Evolutionary conservation across 2,329 filamentous ascomycete genomes (phyloP).

Genomic region (Penicillium sp.): DNA sequence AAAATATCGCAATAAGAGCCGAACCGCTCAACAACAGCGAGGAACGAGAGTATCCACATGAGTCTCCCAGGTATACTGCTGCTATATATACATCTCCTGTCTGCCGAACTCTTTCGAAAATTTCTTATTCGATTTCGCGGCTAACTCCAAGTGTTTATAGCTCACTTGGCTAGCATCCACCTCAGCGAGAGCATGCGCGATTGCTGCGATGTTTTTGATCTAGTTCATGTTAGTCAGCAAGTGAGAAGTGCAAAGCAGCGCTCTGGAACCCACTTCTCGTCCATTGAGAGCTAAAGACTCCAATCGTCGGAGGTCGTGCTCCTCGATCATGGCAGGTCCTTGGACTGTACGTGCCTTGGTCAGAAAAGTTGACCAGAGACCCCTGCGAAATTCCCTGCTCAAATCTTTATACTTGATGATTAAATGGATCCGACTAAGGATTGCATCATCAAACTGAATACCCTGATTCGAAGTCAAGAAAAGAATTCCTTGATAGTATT

Average conservation of each 20-base stretch:
- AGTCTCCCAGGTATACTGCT: neutral
- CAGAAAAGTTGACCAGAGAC: conserved; percentile 1
- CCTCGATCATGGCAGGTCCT: neutral
- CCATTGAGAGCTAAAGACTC: neutral
- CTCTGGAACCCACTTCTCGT: neutral
- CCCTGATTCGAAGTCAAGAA: conserved; percentile 15
- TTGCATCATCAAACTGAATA: neutral
- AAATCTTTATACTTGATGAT: neutral
- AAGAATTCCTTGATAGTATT: conserved; percentile 14
- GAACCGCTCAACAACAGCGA: neutral
- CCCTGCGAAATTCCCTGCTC: neutral
- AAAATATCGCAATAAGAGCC: conserved; percentile 11
- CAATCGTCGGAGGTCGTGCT: neutral
- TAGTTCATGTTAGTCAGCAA: neutral
- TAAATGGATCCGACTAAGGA: neutral
- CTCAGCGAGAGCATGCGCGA: neutral
- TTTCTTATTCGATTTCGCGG: neutral
- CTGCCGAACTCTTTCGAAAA: neutral
- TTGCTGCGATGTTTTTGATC: conserved; percentile 6
- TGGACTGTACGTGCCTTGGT: neutral
- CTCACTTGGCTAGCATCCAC: neutral
- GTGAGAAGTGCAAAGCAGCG: neutral
- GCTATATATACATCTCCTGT: too few relatives aligned
- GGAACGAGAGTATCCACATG: neutral
- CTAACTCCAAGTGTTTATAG: conserved; percentile 2